Evolutionary conservation across 768 basidiomycete species (phyloP), one percentile per base, ranked within the genome.

Genomic region (Pisolithus orientalis): DNA sequence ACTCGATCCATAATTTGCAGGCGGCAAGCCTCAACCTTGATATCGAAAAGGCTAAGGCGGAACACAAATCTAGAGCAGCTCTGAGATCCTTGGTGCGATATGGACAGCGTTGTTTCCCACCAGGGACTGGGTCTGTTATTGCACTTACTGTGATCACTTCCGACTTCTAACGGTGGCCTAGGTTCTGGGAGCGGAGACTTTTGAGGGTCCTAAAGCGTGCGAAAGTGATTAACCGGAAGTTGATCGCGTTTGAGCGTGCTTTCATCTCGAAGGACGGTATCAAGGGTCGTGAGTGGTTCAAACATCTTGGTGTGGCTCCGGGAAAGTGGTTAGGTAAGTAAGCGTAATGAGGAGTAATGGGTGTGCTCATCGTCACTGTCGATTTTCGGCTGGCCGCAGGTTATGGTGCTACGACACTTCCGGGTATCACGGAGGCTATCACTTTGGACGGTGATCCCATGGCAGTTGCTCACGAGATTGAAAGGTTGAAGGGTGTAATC

Each of bases 401-500:
- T 4, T 88, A 88, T 60, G 88, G 89, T 10, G 87, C 89, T 1
- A 91, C 89, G 2, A 87, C 88, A 0, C 73, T 91, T 53, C 90
- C 90, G 0, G 87, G 77, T n/a, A 67, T 93, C 32, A 85, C 85
- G 0, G 90, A 93, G 62, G 78, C 88, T 1, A 76, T 93, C 59
- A 79, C 78, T 16, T 73, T 85, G 42, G 88, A 93, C 50, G 72
- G 77, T 58, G 84, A 90, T 60, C 68, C 71, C 5, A 79, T 77
- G 1, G 66, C 82, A 50, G 85, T 85, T n/a, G 55, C 75, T 52
- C 67, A 75, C 52, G 90, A 94, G 68, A 80, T 75, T n/a, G 68
- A 71, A 34, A 78, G 87, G 50, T 68, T 92, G 57, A 70, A 71
- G 49, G 62, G 57, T 13, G 69, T 83, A 53, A 68, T 93, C 6